phyloP scores from a whole-genome alignment of 805 yeast genomes.

The Wickerhamiella nectarea region DNA sequence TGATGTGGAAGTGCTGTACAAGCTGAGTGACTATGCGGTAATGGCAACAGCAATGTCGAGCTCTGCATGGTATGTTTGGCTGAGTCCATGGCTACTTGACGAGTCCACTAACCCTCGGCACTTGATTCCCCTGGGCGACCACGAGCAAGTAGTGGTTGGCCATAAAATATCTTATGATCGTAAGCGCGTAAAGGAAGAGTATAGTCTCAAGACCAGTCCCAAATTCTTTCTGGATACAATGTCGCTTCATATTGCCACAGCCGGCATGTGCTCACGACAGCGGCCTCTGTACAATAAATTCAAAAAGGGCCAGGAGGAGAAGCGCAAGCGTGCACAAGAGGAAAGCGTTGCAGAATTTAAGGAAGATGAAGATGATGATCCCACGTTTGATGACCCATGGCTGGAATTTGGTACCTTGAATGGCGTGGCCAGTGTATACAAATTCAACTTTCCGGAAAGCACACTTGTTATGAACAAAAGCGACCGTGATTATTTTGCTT shows the following conservation, averaged over 20 bases:
- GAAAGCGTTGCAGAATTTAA: constrained; percentile 18
- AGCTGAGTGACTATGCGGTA: constrained; percentile 57
- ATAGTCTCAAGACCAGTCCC: constrained; percentile 47
- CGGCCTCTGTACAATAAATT: constrained; percentile 55
- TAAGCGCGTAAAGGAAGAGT: constrained; percentile 75
- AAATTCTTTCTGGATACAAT: constrained; percentile 81
- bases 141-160: constrained; percentile 59
- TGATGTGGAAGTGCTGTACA: constrained; percentile 81
- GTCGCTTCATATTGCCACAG: constrained; percentile 80
- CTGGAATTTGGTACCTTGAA: constrained; percentile 59
- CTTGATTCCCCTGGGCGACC: constrained; percentile 60
- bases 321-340: constrained; percentile 13
- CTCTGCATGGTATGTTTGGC: constrained; percentile 89
- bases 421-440: constrained; percentile 68
- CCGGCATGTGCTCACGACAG: constrained; percentile 89
- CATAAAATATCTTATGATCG: constrained; percentile 87
- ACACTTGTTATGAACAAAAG: constrained; percentile 41
- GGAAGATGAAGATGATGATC: constrained; percentile 14
- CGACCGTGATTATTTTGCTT: constrained; percentile 49
- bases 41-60: constrained; percentile 68
- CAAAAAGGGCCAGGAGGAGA: constrained; percentile 13
- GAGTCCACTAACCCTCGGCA: constrained; percentile 38
- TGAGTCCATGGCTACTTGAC: constrained; percentile 65
- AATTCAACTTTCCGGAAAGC: constrained; percentile 51
- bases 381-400: constrained; percentile 51